A percentile compares a stretch with the other conserved stretches of the same genome.
Conservation (phyloP, 495 filamentous ascomycete species). For the Platismatia glauca region DNA sequence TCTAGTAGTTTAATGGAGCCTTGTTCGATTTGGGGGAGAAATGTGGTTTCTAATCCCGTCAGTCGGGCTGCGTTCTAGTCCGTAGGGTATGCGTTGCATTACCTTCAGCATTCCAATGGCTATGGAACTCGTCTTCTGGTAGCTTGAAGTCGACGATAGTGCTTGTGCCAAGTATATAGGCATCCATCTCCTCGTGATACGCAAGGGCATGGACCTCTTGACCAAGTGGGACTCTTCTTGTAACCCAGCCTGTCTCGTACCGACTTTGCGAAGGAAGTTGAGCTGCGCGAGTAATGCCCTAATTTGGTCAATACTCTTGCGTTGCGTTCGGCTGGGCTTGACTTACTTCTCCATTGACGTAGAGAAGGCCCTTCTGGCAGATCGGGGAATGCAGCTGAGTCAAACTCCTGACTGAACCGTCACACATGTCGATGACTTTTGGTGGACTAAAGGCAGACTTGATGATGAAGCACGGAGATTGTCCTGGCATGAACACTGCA, state of each 20-base stretch:
- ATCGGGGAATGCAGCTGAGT: conserved; percentile 61
- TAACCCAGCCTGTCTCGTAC: conserved; percentile 62
- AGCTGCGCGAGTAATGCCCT: conserved; percentile 56
- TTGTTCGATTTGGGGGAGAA: conserved; percentile 59
- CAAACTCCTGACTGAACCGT: conserved; percentile 54
- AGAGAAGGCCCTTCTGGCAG: conserved; percentile 75
- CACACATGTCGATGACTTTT: conserved; percentile 60
- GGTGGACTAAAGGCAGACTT: conserved; percentile 67
- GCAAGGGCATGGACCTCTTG: conserved; percentile 64
- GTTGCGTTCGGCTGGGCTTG: not conserved
- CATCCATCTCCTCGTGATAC: conserved; percentile 63
- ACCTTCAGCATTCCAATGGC: conserved; percentile 69
- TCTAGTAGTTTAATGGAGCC: conserved; percentile 65
- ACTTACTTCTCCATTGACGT: conserved; percentile 52
- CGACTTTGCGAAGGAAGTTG: conserved; percentile 55
- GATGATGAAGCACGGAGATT: conserved; percentile 68
- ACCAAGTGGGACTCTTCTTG: conserved; percentile 57
- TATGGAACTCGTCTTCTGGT: conserved; percentile 72
- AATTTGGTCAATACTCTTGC: conserved; percentile 16
- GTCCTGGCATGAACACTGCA: conserved; percentile 71
- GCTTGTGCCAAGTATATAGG: conserved; percentile 70
- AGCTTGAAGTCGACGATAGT: conserved; percentile 60
- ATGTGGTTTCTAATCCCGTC: conserved; percentile 35
- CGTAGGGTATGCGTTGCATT: not conserved
- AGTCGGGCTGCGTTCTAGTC: conserved; percentile 12